Percentiles rank a stretch among this genome's conserved stretches.
Evolutionary conservation across 495 filamentous ascomycete species (phyloP).

Genomic region (Cryomyces minteri): DNA sequence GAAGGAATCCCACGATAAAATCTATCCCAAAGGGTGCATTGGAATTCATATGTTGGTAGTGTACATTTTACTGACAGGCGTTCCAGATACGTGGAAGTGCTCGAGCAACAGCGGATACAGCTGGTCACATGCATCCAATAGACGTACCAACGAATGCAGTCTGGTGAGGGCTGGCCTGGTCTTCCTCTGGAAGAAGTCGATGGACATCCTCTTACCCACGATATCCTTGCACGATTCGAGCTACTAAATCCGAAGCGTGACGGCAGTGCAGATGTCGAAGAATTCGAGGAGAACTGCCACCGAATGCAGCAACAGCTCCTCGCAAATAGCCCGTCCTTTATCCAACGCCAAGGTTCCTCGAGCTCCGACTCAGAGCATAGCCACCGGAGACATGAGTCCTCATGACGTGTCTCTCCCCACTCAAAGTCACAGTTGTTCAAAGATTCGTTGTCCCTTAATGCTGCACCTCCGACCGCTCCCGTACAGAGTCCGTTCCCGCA

Average conservation of each 20-base stretch:
- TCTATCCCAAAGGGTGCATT: conserved; percentile 23
- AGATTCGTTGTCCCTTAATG: conserved; percentile 8
- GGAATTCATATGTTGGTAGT: neutral
- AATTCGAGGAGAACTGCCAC: conserved; percentile 39
- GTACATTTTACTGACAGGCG: conserved; percentile 4
- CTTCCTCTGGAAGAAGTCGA: conserved; percentile 29
- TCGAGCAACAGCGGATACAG: conserved; percentile 50
- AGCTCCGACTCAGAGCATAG: conserved; percentile 34
- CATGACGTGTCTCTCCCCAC: conserved; percentile 7
- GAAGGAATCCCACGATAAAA: conserved; percentile 26
- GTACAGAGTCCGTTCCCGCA: conserved; percentile 4
- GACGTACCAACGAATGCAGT: conserved; percentile 33
- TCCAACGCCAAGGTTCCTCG: conserved; percentile 34
- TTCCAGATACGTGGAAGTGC: conserved; percentile 46
- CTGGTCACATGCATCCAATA: conserved; percentile 43
- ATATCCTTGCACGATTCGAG: conserved; percentile 40
- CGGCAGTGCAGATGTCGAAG: conserved; percentile 25
- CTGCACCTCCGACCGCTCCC: conserved; percentile 13
- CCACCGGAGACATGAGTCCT: conserved; percentile 13
- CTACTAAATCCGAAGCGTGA: conserved; percentile 27
- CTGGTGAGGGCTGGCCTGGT: conserved; percentile 36
- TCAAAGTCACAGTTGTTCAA: conserved; percentile 5
- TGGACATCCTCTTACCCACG: conserved; percentile 47
- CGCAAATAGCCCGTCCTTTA: conserved; percentile 27
- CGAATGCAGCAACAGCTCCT: conserved; percentile 35